phyloP scores from a whole-genome alignment of 257 asterid genomes.

The Solanum medicagineum region DNA sequence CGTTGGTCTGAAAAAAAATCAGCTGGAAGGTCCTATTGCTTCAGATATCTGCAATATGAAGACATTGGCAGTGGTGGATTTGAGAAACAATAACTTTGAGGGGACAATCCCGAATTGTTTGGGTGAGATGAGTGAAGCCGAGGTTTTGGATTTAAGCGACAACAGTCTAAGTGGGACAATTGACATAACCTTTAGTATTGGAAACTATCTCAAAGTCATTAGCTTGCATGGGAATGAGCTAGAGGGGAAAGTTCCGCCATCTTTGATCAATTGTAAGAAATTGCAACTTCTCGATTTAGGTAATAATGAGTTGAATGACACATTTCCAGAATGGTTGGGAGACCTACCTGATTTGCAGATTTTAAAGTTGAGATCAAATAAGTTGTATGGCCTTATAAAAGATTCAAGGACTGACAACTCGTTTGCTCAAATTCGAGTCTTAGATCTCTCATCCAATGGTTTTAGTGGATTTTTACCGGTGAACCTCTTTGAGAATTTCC shows the following conservation, averaged over 20 bases:
- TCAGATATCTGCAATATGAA: background rate
- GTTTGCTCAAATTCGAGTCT: no score
- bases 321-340: background rate
- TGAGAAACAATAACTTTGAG: background rate
- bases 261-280: background rate
- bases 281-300: background rate
- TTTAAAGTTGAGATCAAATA: no score
- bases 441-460: no score
- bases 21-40: background rate
- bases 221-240: background rate
- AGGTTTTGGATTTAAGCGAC: background rate
- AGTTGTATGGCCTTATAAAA: no score
- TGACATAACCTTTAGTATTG: background rate
- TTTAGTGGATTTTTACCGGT: no score
- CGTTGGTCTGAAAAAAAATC: rapidly evolving
- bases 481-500: no score
- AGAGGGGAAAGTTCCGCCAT: background rate
- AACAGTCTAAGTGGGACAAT: background rate
- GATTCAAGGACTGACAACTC: no score
- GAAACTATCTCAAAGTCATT: background rate
- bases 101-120: background rate
- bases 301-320: background rate
- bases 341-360: background rate
- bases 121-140: background rate
- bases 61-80: rapidly evolving